These are phyloP conservation scores for Pseudogymnoascus verrucosus DNA, from an alignment of 2,329 filamentous ascomycete species.

Conservation along the genomic window DNA sequence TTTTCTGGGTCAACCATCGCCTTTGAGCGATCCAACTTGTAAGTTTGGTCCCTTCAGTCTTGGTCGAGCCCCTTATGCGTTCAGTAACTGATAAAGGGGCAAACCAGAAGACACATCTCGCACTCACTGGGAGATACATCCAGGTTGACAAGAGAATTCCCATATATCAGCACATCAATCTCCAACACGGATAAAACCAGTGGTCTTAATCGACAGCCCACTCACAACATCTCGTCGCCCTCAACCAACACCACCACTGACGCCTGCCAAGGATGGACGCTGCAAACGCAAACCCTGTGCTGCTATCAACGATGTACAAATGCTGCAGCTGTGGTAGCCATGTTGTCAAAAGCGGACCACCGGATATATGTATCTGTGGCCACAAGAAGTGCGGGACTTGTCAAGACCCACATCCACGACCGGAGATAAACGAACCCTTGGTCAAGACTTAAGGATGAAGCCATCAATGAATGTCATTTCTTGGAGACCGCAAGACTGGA, in stretches of 20 bases:
- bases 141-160: not conserved
- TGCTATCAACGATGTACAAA: not conserved
- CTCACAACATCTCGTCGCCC: not conserved
- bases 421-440: not conserved
- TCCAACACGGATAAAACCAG: not conserved
- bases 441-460: not conserved
- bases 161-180: not conserved
- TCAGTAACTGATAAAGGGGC: not conserved
- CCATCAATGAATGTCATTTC: not conserved
- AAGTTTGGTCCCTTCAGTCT: not conserved
- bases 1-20: not conserved
- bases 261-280: not conserved
- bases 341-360: not conserved
- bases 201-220: not conserved
- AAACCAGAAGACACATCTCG: not conserved
- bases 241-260: not conserved
- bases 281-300: not conserved
- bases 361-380: not conserved
- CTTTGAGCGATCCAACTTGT: not conserved
- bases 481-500: not conserved
- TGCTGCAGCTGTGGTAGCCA: not conserved
- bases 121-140: not conserved
- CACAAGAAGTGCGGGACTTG: not conserved
- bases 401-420: not conserved
- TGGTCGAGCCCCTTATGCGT: not conserved